Percentiles rank a stretch among this genome's conserved stretches.
Evolutionary conservation across 2,329 filamentous ascomycete species (phyloP).

Genomic region (Aspergillus sclerotialis): DNA sequence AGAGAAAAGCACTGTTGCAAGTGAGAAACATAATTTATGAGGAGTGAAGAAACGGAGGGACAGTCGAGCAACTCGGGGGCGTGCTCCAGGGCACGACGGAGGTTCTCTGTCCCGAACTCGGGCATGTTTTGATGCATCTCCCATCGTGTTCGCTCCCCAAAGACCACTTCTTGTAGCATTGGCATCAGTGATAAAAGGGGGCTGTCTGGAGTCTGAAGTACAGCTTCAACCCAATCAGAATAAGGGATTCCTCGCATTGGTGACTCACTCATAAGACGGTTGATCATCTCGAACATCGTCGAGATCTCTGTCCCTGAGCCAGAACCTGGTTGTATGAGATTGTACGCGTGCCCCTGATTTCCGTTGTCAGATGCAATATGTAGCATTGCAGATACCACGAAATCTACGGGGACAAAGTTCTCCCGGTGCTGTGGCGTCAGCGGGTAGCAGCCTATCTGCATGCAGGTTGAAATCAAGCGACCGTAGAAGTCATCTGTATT

Average conservation of each 20-base stretch:
- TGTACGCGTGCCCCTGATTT: slow-evolving; percentile 12
- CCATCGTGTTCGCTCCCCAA: slow-evolving; percentile 1
- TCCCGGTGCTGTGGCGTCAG: slow-evolving; percentile 4
- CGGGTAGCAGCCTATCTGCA: slow-evolving; percentile 10
- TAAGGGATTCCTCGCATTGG: too few relatives aligned
- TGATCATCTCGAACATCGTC: neutral
- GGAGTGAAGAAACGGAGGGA: too few relatives aligned
- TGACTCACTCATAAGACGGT: too few relatives aligned
- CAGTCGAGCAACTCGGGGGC: slow-evolving; percentile 2
- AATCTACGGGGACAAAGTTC: slow-evolving; percentile 12
- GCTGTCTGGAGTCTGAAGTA: neutral
- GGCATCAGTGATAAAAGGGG: slow-evolving; percentile 1
- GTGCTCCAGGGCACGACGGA: slow-evolving; percentile 3
- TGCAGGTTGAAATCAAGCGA: slow-evolving; percentile 10
- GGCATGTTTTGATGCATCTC: slow-evolving; percentile 3
- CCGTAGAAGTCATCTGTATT: slow-evolving; percentile 12
- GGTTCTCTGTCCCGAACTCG: slow-evolving; percentile 3
- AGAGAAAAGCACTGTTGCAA: too few relatives aligned
- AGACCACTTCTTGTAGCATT: slow-evolving; percentile 1
- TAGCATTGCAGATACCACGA: slow-evolving; percentile 7
- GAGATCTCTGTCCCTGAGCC: neutral
- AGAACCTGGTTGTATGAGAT: slow-evolving; percentile 5
- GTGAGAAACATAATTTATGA: too few relatives aligned
- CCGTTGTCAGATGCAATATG: slow-evolving; percentile 5
- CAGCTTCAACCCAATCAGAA: neutral